These are phyloP conservation scores for Fusarium goolgardi DNA, from an alignment of 2,329 filamentous ascomycete species.

Conservation along the genomic window DNA sequence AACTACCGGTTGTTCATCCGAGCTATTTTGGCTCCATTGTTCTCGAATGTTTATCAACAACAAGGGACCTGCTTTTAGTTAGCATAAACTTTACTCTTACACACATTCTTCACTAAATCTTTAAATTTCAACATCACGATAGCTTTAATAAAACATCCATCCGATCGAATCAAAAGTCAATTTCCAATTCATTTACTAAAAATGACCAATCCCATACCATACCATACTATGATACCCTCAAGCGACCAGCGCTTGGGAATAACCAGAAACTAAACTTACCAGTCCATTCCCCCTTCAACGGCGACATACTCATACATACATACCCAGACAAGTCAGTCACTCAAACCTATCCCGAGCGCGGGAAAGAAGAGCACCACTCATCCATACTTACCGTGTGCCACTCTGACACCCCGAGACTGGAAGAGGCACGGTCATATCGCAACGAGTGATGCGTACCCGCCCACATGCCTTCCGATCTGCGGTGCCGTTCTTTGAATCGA, in stretches of 20 bases:
- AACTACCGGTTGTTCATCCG: not conserved
- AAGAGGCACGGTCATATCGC: not conserved
- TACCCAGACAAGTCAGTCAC: not conserved
- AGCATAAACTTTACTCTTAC: not conserved
- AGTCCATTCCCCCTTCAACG: not conserved
- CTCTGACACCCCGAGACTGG: not conserved
- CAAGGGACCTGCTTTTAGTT: conserved; percentile 2
- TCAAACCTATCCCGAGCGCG: not conserved
- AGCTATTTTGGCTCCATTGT: not conserved
- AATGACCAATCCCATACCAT: not conserved
- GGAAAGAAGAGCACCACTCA: conserved; percentile 2
- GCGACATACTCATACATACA: not conserved
- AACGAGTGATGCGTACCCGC: no score
- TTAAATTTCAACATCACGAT: not conserved
- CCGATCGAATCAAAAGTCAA: not conserved
- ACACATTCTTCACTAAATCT: not conserved
- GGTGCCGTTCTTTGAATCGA: not conserved
- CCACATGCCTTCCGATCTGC: no score
- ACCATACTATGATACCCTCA: not conserved
- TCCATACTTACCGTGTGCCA: conserved; percentile 5
- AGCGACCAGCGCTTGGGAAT: not conserved
- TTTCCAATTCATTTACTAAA: not conserved
- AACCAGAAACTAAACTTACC: no score
- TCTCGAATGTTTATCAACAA: conserved; percentile 1
- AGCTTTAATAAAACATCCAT: not conserved